Base-by-base conservation (phyloP, 2,329 filamentous ascomycete genomes). In the Paracamarosporium sp. region DNA sequence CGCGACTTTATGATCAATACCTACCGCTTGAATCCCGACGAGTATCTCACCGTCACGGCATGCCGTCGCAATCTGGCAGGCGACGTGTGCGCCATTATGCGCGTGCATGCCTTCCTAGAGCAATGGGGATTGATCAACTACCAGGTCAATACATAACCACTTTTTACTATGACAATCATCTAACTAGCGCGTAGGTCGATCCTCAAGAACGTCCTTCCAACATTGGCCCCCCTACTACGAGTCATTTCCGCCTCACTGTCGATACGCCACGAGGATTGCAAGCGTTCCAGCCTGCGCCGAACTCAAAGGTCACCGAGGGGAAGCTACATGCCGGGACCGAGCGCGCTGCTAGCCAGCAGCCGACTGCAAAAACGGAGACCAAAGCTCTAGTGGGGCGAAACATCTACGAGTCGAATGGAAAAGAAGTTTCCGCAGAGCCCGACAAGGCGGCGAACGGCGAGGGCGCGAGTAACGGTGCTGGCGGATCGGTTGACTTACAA, bases 1-100 rank as follows among this genome's bases (percentile, higher is more conserved):
- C 90, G 95, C 67, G 95, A 99, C 74, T 99, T 99, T 75, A 99
- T 99, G 95, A 93, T 99, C 81, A 99, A 99, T 81, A 98, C 95
- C 13, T 99, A 99, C 79, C 90, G 95, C 35, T 82, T 99, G 55
- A 99, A 98, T 74, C 95, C 95, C 5, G 86, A 93, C 53, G 95
- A 99, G 77, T 99, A 99, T 73, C 84, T 99, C 54, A 99, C 95
- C 5, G 94, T 99, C 53, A 99, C 95, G 11, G 95, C 95, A 50
- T 99, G 95, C 76, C 86, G 95, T 63, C 87, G 95, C 66, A 99
- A 99, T 76, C 80, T 99, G 72, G 95, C 95, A 22, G 95, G 95
- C 64, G 95, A 99, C 78, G 95, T 99, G 30, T 99, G 95, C 80
- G 94, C 95, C 36, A 99, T 99, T 68, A 99, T 99, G 95, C 90